Evolutionary conservation across 2,329 filamentous ascomycete species (phyloP).

Genomic region (Paraphaeosphaeria sporulosa): DNA sequence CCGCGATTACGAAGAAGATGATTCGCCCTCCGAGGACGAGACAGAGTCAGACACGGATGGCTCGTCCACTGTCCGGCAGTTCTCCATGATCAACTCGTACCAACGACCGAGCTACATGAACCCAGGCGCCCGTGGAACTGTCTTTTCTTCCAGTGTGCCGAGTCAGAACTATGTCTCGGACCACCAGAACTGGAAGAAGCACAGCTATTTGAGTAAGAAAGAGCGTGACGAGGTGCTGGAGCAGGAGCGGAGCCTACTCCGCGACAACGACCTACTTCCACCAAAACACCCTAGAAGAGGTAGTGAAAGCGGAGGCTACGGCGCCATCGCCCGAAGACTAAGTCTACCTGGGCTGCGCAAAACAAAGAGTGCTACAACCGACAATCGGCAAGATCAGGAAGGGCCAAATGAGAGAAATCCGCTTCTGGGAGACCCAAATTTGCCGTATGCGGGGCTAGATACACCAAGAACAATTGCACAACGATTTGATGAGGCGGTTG

Average conservation of each 20-base stretch:
- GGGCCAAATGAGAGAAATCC: conserved; percentile 56
- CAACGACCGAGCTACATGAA: conserved; percentile 79
- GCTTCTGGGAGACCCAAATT: conserved; percentile 52
- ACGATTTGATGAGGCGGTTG: conserved; percentile 73
- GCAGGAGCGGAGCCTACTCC: conserved; percentile 65
- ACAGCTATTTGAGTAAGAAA: conserved; percentile 57
- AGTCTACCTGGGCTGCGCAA: conserved; percentile 42
- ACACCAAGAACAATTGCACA: conserved; percentile 55
- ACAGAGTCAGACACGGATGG: conserved; percentile 68
- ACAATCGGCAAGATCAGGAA: conserved; percentile 39
- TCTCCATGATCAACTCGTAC: conserved; percentile 70
- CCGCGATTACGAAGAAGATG: conserved; percentile 47
- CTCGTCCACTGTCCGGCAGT: conserved; percentile 55
- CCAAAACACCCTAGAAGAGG: conserved; percentile 57
- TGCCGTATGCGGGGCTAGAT: conserved; percentile 57
- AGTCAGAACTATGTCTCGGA: conserved; percentile 41
- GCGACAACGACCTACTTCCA: conserved; percentile 66
- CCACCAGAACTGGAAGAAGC: conserved; percentile 29
- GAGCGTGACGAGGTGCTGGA: conserved; percentile 63
- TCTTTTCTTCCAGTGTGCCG: conserved; percentile 66
- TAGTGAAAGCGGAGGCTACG: conserved; percentile 36
- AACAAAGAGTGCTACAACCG: conserved; percentile 34
- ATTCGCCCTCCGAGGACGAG: conserved; percentile 17
- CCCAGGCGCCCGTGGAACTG: conserved; percentile 72
- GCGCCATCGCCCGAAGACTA: conserved; percentile 35